phyloP scores from a whole-genome alignment of 768 basidiomycete species.

The Heimioporus sp. region DNA sequence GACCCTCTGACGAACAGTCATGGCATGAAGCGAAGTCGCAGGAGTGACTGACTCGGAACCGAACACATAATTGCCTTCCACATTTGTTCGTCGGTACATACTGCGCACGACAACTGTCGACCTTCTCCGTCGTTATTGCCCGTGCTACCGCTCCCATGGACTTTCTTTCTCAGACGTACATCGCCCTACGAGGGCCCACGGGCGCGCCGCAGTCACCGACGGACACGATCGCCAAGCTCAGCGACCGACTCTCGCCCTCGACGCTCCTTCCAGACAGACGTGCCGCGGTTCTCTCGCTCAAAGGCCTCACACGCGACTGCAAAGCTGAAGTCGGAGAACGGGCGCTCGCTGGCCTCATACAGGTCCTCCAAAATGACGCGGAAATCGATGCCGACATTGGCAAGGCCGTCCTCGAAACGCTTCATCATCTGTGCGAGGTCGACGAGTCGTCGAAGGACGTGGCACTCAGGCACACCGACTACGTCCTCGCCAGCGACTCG shows the following conservation, averaged over 20 bases:
- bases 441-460: slow-evolving; percentile 60
- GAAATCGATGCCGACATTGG: slow-evolving; percentile 90
- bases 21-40: no score
- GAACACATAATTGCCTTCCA: no score
- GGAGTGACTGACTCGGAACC: no score
- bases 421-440: slow-evolving; percentile 80
- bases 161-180: slow-evolving; percentile 83
- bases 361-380: slow-evolving; percentile 83
- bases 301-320: slow-evolving; percentile 89
- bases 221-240: slow-evolving; percentile 85
- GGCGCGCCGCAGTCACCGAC: slow-evolving; percentile 79
- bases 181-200: slow-evolving; percentile 79
- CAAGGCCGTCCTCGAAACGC: slow-evolving; percentile 89
- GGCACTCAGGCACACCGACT: slow-evolving; percentile 83
- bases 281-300: slow-evolving; percentile 90
- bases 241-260: slow-evolving; percentile 87
- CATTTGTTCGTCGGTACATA: no score
- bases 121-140: neutral
- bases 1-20: no score
- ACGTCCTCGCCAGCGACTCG: slow-evolving; percentile 68
- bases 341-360: slow-evolving; percentile 74
- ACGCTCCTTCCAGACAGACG: slow-evolving; percentile 88
- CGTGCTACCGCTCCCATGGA: slow-evolving; percentile 49
- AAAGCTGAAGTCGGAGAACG: slow-evolving; percentile 83
- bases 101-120: neutral